phyloP scores from a whole-genome alignment of 2,329 filamentous ascomycete species.

The Aspergillus sp. region DNA sequence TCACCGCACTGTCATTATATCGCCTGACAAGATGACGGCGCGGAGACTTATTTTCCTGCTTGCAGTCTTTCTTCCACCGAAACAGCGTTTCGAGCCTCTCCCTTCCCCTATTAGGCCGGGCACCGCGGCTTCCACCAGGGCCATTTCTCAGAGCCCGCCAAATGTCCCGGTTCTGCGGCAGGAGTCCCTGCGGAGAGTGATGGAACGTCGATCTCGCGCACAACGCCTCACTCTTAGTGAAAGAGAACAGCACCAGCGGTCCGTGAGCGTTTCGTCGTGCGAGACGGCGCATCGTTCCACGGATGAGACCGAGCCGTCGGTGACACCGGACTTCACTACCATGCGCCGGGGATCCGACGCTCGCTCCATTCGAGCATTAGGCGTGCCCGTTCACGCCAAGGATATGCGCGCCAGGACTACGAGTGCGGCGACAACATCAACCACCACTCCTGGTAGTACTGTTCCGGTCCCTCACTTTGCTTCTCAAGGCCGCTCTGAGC shows the following conservation, averaged over 20 bases:
- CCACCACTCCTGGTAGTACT: slow-evolving; percentile 53
- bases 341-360: slow-evolving; percentile 46
- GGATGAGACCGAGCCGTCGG: slow-evolving; percentile 35
- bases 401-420: slow-evolving; percentile 49
- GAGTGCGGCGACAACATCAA: slow-evolving; percentile 54
- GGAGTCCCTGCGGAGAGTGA: slow-evolving; percentile 56
- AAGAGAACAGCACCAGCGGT: slow-evolving; percentile 36
- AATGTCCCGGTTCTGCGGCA: slow-evolving; percentile 52
- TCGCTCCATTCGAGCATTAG: slow-evolving; percentile 44
- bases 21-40: slow-evolving; percentile 61
- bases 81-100: slow-evolving; percentile 41
- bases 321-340: slow-evolving; percentile 26
- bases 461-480: slow-evolving; percentile 57
- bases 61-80: slow-evolving; percentile 58
- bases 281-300: slow-evolving; percentile 40
- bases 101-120: slow-evolving; percentile 43
- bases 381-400: slow-evolving; percentile 49
- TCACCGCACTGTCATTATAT: slow-evolving; percentile 59
- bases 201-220: slow-evolving; percentile 53
- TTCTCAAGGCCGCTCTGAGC: slow-evolving; percentile 36
- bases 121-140: slow-evolving; percentile 50
- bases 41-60: slow-evolving; percentile 60
- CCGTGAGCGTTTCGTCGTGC: slow-evolving; percentile 48
- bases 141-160: slow-evolving; percentile 57
- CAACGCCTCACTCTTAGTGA: slow-evolving; percentile 46